Conservation (phyloP, 2,329 filamentous ascomycete genomes). For the Aureobasidium sp. region DNA sequence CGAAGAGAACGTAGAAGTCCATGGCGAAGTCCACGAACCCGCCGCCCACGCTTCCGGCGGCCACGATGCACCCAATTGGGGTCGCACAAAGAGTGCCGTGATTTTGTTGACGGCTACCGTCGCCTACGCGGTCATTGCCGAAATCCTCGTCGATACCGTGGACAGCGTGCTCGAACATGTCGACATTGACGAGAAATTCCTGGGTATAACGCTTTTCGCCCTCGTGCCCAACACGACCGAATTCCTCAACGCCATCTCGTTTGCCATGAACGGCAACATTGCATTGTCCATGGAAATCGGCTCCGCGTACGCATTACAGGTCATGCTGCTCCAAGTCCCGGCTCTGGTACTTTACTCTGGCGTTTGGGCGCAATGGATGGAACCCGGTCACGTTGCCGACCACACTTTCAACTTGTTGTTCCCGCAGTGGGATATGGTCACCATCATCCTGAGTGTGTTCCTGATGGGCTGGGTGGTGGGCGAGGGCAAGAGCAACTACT, state of each 20-base stretch:
- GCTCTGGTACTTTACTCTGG: conserved; percentile 88
- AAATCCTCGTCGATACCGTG: conserved; percentile 93
- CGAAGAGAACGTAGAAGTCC: conserved; percentile 32
- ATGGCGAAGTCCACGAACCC: conserved; percentile 36
- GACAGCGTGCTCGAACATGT: conserved; percentile 90
- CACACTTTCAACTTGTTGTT: conserved; percentile 83
- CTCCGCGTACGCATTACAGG: conserved; percentile 91
- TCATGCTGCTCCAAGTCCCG: conserved; percentile 89
- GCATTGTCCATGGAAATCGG: conserved; percentile 98
- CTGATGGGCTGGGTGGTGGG: conserved; percentile 95
- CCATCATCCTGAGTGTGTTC: conserved; percentile 92
- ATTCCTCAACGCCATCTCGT: conserved; percentile 97
- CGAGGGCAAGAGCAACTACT: conserved; percentile 99
- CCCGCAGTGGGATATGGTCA: conserved; percentile 98
- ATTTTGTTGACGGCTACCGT: conserved; percentile 84
- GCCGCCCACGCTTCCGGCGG: conserved; percentile 56
- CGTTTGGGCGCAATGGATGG: conserved; percentile 53
- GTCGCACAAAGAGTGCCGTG: conserved; percentile 79
- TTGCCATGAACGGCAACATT: conserved; percentile 99
- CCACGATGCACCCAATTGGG: conserved; percentile 98
- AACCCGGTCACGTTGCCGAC: conserved; percentile 46
- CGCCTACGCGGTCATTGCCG: conserved; percentile 92
- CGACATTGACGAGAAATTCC: conserved; percentile 91
- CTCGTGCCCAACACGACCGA: conserved; percentile 97
- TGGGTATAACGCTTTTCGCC: conserved; percentile 93